Evolutionary conservation across 2,329 filamentous ascomycete species (phyloP).

Genomic region (Paecilomyces dactylethromorphus): DNA sequence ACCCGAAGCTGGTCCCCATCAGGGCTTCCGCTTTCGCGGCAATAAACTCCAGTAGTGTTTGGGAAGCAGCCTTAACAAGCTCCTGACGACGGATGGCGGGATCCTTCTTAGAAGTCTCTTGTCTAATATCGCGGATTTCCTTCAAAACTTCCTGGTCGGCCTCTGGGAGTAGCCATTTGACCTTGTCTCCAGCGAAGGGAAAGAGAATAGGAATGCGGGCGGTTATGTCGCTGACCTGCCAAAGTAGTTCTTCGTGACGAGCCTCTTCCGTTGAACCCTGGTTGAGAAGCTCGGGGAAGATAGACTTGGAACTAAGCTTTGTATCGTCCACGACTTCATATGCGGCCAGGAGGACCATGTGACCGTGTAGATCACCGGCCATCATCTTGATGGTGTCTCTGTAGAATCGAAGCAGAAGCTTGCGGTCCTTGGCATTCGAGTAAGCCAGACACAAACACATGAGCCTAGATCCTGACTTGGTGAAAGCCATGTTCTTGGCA

Average conservation of each 20-base stretch:
- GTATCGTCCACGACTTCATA: constrained; percentile 95
- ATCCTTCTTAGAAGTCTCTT: constrained; percentile 89
- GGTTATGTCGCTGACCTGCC: constrained; percentile 37
- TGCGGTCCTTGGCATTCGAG: constrained; percentile 86
- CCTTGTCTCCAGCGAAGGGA: constrained; percentile 60
- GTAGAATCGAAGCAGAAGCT: constrained; percentile 79
- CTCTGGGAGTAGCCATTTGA: constrained; percentile 57
- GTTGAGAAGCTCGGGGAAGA: constrained; percentile 79
- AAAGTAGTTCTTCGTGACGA: constrained; percentile 39
- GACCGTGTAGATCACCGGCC: constrained; percentile 71
- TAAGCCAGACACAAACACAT: constrained; percentile 77
- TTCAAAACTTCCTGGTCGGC: constrained; percentile 64
- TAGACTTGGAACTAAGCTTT: constrained; percentile 74
- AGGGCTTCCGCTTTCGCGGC: constrained; percentile 61
- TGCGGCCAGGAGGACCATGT: constrained; percentile 74
- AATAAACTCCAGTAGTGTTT: constrained; percentile 68
- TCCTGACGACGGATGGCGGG: constrained; percentile 68
- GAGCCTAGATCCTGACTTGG: constrained; percentile 75
- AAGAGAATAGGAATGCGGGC: constrained; percentile 67
- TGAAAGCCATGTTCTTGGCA: constrained; percentile 94
- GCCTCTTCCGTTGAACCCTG: constrained; percentile 46
- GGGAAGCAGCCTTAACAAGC: constrained; percentile 66
- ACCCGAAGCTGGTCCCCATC: constrained; percentile 70
- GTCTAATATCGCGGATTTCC: constrained; percentile 72
- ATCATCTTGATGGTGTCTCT: constrained; percentile 84